Evolutionary conservation across 495 filamentous ascomycete genomes (phyloP), one percentile per base, ranked within the genome.

Genomic region (Penicillium canariense): DNA sequence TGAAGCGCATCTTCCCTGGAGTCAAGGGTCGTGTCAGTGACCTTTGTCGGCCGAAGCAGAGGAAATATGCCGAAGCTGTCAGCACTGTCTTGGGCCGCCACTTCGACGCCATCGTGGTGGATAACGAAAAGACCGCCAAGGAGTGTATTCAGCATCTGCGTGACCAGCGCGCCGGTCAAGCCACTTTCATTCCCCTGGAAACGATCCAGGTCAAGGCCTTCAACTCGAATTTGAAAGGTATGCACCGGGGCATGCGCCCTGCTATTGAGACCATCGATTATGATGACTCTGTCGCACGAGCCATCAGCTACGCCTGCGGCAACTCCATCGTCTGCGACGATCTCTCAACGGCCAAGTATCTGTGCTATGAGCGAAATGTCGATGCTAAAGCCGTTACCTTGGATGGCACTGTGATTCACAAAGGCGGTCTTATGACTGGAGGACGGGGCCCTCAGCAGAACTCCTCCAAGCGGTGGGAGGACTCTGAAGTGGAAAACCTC

Each of bases 191-290:
- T 50, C 94, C 94, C 0, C 80, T 97, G 11, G 94, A 99, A 72
- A 96, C 96, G 22, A 96, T 99, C 63, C 94, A 97, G 59, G 89
- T 96, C 63, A 90, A 87, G 63, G 83, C 88, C 9, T 80, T 90
- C 51, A 94, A 95, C 65, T 89, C 90, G 11, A 92, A 88, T 58
- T 70, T 97, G 36, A 97, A 97, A 73, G 89, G 91, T 36, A 87
- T 96, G 68, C 81, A 91, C 48, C 84, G 87, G 12, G 88, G 86
- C 7, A 87, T 87, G 82, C 87, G 95, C 22, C 83, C 95, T 54
- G 95, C 94, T 0, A 93, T 99, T 53, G 94, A 99, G 67, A 93
- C 91, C 2, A 92, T 99, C 54, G 91, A 96, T 55, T 99, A 95
- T 56, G 94, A 97, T 59, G 79, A 84, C 20, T 83, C 83, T 1